These are phyloP conservation scores for Penicillium simplicissimum DNA, from an alignment of 495 filamentous ascomycete genomes.

Conservation along the genomic window DNA sequence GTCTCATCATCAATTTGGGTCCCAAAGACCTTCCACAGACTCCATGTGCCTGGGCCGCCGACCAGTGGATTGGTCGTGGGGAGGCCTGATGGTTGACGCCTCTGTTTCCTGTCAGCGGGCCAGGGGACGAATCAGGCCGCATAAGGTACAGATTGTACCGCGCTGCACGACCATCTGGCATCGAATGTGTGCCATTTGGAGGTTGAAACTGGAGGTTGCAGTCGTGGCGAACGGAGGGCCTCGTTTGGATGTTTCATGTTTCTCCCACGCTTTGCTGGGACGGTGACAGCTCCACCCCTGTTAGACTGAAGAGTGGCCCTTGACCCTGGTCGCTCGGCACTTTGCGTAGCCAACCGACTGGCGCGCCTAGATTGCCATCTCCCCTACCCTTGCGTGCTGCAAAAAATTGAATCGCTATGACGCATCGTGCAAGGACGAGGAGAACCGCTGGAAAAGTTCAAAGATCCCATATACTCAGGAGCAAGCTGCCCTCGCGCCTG, in stretches of 20 bases:
- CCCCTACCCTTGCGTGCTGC: conserved; percentile 19
- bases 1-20: conserved; percentile 20
- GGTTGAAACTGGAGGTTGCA: conserved; percentile 15
- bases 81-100: conserved; percentile 18
- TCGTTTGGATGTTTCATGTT: conserved; percentile 18
- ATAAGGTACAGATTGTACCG: conserved; percentile 7
- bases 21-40: not conserved
- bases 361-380: conserved; percentile 13
- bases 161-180: conserved; percentile 1
- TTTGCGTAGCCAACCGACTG: conserved; percentile 1
- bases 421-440: conserved; percentile 1
- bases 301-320: not conserved
- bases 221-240: conserved; percentile 1
- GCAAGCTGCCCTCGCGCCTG: not conserved
- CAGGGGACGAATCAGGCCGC: conserved; percentile 20
- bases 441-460: not conserved
- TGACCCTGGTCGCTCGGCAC: conserved; percentile 1
- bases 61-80: conserved; percentile 14
- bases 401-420: conserved; percentile 13
- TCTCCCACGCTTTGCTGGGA: conserved; percentile 4
- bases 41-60: conserved; percentile 11
- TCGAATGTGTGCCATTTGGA: not conserved
- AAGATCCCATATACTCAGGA: not conserved
- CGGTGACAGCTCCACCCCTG: conserved; percentile 19
- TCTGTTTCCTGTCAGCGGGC: conserved; percentile 14